Evolutionary conservation across 2,329 filamentous ascomycete species (phyloP).

Genomic region (Penicillium sp.): DNA sequence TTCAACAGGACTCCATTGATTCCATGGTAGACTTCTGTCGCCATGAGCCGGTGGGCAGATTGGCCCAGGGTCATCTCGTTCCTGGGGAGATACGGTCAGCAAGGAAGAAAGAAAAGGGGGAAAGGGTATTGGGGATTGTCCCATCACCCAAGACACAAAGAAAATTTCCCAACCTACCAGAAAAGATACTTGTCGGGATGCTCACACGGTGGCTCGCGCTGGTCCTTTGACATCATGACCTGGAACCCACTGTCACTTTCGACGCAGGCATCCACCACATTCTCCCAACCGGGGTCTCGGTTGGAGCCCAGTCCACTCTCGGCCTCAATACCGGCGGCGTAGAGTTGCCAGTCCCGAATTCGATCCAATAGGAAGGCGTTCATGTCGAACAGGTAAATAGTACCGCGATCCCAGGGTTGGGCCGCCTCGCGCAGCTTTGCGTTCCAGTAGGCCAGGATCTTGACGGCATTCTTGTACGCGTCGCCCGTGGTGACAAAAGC

Average conservation of each 20-base stretch:
- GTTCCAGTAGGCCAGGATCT: slow-evolving; percentile 38
- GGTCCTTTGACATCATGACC: slow-evolving; percentile 31
- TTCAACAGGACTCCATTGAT: slow-evolving; percentile 36
- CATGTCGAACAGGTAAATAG: slow-evolving; percentile 41
- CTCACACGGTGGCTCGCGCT: slow-evolving; percentile 29
- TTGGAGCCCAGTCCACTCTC: slow-evolving; percentile 36
- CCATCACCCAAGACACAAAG: no score
- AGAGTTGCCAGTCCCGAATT: slow-evolving; percentile 40
- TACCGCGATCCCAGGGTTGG: slow-evolving; percentile 33
- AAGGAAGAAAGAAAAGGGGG: neutral
- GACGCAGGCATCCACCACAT: slow-evolving; percentile 38
- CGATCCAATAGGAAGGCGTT: slow-evolving; percentile 40
- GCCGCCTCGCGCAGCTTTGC: slow-evolving; percentile 28
- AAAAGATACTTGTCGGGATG: slow-evolving; percentile 41
- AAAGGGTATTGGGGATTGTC: slow-evolving; percentile 10
- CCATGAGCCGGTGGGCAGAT: slow-evolving; percentile 39
- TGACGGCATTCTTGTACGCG: slow-evolving; percentile 36
- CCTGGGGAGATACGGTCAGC: slow-evolving; percentile 27
- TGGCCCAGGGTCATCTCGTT: slow-evolving; percentile 43
- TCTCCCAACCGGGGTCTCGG: slow-evolving; percentile 35
- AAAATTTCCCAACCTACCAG: slow-evolving; percentile 38
- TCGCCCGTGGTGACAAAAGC: slow-evolving; percentile 29
- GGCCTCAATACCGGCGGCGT: slow-evolving; percentile 34
- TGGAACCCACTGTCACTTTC: slow-evolving; percentile 25
- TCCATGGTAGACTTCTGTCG: slow-evolving; percentile 37